These are phyloP conservation scores for Tympanopsis confertula DNA, from an alignment of 2,329 filamentous ascomycete genomes.

Conservation along the genomic window DNA sequence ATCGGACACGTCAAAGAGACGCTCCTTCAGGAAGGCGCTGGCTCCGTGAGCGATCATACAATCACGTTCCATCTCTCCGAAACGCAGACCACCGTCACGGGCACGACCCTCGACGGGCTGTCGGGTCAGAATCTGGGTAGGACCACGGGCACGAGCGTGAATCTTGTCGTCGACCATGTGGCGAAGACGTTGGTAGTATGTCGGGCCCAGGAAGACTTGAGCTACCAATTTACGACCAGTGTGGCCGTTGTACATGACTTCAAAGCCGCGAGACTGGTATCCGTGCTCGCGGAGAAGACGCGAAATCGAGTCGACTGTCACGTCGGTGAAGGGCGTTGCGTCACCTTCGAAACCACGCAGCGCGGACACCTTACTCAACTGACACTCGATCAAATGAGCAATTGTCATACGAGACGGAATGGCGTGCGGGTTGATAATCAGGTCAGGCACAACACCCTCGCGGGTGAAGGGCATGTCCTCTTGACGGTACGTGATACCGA, in stretches of 20 bases:
- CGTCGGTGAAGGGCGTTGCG: conserved; percentile 93
- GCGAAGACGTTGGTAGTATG: conserved; percentile 94
- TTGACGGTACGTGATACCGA: conserved; percentile 93
- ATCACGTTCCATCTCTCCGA: conserved; percentile 99
- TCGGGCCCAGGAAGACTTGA: conserved; percentile 93
- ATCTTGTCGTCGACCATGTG: conserved; percentile 99
- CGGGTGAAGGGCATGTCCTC: conserved; percentile 98
- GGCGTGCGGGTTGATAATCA: conserved; percentile 98
- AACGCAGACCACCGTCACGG: conserved; percentile 90
- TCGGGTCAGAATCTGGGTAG: conserved; percentile 90
- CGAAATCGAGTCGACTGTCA: conserved; percentile 90
- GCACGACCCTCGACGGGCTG: conserved; percentile 98
- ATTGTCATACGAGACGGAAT: conserved; percentile 99
- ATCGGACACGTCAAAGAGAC: conserved; percentile 92
- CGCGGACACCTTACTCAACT: conserved; percentile 89
- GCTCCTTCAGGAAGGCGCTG: conserved; percentile 91
- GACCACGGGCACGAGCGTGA: conserved; percentile 92
- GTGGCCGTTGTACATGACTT: conserved; percentile 98
- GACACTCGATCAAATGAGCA: conserved; percentile 98
- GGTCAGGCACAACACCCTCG: conserved; percentile 82
- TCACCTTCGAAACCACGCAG: conserved; percentile 92
- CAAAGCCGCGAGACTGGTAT: conserved; percentile 93
- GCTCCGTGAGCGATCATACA: conserved; percentile 99
- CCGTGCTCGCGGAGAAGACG: conserved; percentile 76
- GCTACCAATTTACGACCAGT: conserved; percentile 87